Evolutionary conservation across 352 stramenopile species (phyloP).

Genomic region (Globisporangium iwayamae): DNA sequence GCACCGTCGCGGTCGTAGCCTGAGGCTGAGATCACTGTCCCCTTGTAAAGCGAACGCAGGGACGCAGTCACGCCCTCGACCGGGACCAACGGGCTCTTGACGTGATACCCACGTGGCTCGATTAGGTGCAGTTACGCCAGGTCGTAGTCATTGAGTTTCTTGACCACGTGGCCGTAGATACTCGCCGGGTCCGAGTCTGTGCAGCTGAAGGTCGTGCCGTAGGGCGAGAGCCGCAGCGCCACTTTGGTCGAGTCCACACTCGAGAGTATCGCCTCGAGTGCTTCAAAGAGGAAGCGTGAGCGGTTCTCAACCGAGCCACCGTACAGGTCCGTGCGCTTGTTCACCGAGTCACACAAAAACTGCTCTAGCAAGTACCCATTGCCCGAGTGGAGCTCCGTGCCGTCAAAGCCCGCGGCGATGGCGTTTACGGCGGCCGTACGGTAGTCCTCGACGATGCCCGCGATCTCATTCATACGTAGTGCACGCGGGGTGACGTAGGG

Average conservation of each 20-base stretch:
- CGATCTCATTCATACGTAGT: constrained; percentile 63
- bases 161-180: constrained; percentile 41
- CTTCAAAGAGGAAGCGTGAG: constrained; percentile 66
- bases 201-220: constrained; percentile 43
- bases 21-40: constrained; percentile 42
- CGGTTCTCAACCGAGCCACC: constrained; percentile 86
- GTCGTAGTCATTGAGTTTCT: constrained; percentile 48
- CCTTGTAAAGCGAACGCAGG: constrained; percentile 40
- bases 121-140: constrained; percentile 50
- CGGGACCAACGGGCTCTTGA: constrained; percentile 25
- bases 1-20: constrained; percentile 38
- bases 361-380: constrained; percentile 93
- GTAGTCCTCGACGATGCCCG: constrained; percentile 57
- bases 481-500: constrained; percentile 33
- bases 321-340: constrained; percentile 85
- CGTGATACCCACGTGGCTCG: constrained; percentile 37
- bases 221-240: constrained; percentile 44
- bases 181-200: constrained; percentile 42
- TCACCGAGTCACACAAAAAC: constrained; percentile 83
- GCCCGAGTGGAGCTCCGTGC: constrained; percentile 84
- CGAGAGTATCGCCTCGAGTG: constrained; percentile 54
- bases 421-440: constrained; percentile 48
- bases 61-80: constrained; percentile 31
- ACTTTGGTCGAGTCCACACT: constrained; percentile 30
- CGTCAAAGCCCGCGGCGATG: constrained; percentile 87